Conservation (phyloP, 257 asterid species). For the Solanum sitiens region DNA sequence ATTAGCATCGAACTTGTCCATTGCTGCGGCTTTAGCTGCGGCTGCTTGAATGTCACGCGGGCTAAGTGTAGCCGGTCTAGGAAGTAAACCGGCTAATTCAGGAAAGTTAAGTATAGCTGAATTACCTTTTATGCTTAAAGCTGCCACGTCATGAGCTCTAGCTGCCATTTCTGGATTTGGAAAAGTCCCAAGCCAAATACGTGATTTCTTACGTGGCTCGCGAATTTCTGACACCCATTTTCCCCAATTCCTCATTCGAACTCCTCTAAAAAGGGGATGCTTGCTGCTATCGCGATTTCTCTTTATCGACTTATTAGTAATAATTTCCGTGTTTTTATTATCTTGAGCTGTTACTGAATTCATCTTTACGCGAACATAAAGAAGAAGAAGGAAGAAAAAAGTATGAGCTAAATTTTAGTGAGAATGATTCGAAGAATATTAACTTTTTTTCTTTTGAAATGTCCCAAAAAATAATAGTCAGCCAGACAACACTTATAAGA, state of each 20-base stretch:
- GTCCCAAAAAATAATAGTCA: constrained; percentile 18
- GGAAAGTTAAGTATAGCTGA: constrained; percentile 72
- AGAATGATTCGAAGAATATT: background rate
- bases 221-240: constrained; percentile 90
- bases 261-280: constrained; percentile 70
- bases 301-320: constrained; percentile 18
- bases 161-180: constrained; percentile 90
- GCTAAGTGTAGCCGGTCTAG: constrained; percentile 53
- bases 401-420: no score
- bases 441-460: no score
- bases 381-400: no score
- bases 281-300: constrained; percentile 35
- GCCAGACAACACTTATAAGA: constrained; percentile 13
- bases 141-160: constrained; percentile 90
- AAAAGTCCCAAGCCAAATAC: constrained; percentile 83
- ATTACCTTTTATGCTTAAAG: constrained; percentile 61
- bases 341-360: background rate
- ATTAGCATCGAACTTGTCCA: constrained; percentile 32
- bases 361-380: background rate
- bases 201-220: constrained; percentile 74
- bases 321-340: background rate
- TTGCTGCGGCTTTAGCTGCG: constrained; percentile 80
- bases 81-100: constrained; percentile 34
- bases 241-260: constrained; percentile 86
- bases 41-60: constrained; percentile 84